Evolutionary conservation across 148 eudicot species (phyloP), one percentile per base, ranked within the genome.

Genomic region (Rheum nobile): DNA sequence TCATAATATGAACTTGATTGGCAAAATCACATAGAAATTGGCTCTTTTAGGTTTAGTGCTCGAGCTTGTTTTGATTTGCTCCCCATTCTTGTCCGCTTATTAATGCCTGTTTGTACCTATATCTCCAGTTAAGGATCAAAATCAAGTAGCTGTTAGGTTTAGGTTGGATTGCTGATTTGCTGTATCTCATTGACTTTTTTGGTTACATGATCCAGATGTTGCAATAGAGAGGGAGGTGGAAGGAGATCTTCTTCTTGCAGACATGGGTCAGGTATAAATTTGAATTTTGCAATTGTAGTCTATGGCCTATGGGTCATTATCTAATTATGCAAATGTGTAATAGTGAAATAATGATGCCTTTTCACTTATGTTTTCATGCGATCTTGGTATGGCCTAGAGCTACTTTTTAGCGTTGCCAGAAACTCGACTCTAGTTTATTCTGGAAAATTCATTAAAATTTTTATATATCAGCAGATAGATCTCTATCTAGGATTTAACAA

Each of bases 201-300:
- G 19, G 32, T 19, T 55, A 8, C 26, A 47, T 79, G 67, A 65
- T 74, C 35, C 82, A 91, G 97, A 87, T 82, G 77, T 91, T 75
- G 97, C 98, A 19, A 41, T 88, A 82, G 98, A 91, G 85, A 88
- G 98, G 61, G 98, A 95, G 82, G 87, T 75, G 73, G 94, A 91
- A 52, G 97, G 97, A 79, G 98, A 90, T 78, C 90, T 95, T 80
- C 71, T 95, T 72, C 88, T 87, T 79, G 92, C 83, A 72, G 98
- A 95, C 78, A 95, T 95, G 98, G 97, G 98, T 47, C 96, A 95
- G 97, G 97, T 89, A 82, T 24, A 29, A 39, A 68, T 32, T 38
- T 19, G 31, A 24, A 28, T 17, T 28, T 28, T 57, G 32, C 63
- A 57, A 28, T 26, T 11, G 32, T 32, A 65, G 41, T 31, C 38